Base-by-base conservation (phyloP, 2,329 filamentous ascomycete species). In the Arthroderma sp. region DNA sequence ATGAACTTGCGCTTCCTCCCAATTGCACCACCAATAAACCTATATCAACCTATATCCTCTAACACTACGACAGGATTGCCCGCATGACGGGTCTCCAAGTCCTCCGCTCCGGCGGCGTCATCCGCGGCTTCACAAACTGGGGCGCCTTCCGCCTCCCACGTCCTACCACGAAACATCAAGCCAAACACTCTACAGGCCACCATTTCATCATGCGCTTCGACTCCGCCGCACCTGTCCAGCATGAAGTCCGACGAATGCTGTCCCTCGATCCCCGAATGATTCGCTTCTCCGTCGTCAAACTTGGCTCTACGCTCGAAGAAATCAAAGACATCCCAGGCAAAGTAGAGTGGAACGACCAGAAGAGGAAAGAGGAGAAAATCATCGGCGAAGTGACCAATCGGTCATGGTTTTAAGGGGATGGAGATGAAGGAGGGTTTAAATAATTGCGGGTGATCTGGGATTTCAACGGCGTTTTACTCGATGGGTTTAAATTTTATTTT, bases 161-260 rank as follows among this genome's bases (percentile, higher is more conserved):
- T 54, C 78, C 86, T 50, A 74, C 81, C 48, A 81, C 80, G 50
- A 82, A 82, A 60, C 82, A 93, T 66, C 87, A 95, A 68, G 79
- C 83, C 55, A 80, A 79, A 53, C 83, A 96, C 74, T 77, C 77
- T 52, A 76, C 80, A 54, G 91, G 91, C 45, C 88, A 96, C 71
- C 94, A 98, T 74, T 98, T 98, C 66, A 83, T 94, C 59, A 85
- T 98, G 83, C 85, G 91, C 56, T 98, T 94, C 72, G 91, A 98
- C 64, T 70, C 82, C 46, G 83, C 80, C 48, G 77, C 80, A 5
- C 65, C 71, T 42, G 81, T 84, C 5, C 89, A 96, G 66, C 70
- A 83, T 53, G 72, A 79, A 37, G 75, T 98, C 36, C 75, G 82
- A 50, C 74, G 74, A 49, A 89, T 84, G 11, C 73, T 98, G 53